These are phyloP conservation scores for Tetrapisispora arboricola DNA, from an alignment of 805 yeast genomes.

Conservation along the genomic window DNA sequence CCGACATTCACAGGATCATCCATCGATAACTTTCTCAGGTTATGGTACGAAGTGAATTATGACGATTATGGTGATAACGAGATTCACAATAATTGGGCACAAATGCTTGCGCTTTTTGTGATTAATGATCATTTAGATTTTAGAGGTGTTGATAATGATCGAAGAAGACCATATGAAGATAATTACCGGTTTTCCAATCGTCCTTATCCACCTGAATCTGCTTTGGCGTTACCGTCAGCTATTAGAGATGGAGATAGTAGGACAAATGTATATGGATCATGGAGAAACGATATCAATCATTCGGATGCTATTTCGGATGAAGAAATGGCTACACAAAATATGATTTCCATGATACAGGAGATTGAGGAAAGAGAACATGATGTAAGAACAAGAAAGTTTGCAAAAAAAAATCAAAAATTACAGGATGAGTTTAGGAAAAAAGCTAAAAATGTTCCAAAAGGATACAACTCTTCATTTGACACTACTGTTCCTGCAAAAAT, in stretches of 20 bases:
- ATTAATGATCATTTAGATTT: not conserved
- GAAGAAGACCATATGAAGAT: not conserved
- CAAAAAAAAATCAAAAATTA: conserved; percentile 20
- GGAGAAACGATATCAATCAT: not conserved
- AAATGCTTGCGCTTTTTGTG: not conserved
- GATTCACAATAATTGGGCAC: not conserved
- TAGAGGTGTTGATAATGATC: not conserved
- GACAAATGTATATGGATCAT: too few species aligned
- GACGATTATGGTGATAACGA: not conserved
- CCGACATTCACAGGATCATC: not conserved
- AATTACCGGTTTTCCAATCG: not conserved
- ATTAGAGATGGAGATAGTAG: too few species aligned
- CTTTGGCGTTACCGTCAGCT: too few species aligned
- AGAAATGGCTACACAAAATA: conserved; percentile 19
- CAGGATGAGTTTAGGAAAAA: conserved; percentile 15
- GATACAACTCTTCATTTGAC: conserved; percentile 24
- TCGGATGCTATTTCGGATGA: conserved; percentile 5
- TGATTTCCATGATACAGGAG: conserved; percentile 26
- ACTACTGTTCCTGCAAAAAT: conserved; percentile 12
- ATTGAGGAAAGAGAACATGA: conserved; percentile 26
- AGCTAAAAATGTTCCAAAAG: conserved; percentile 21
- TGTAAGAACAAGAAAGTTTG: conserved; percentile 15
- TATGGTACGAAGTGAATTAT: conserved; percentile 2
- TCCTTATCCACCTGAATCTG: too few species aligned
- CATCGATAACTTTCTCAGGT: not conserved